These are phyloP conservation scores for Cladosporium cucumerinum DNA, from an alignment of 2,329 filamentous ascomycete species.

Conservation along the genomic window DNA sequence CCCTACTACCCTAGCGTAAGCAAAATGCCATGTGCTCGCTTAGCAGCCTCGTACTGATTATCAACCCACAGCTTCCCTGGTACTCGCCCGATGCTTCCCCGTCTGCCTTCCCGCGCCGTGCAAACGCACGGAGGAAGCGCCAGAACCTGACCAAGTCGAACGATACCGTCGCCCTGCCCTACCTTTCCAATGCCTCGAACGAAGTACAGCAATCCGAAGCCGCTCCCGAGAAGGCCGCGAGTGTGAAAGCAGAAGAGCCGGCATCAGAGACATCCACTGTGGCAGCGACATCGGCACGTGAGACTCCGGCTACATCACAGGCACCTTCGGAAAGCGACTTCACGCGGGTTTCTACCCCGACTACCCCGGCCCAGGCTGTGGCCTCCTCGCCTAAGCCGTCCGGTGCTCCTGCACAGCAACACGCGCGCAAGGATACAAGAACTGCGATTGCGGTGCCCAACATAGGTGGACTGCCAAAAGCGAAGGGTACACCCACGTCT, in stretches of 20 bases:
- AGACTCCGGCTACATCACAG: slow-evolving; percentile 58
- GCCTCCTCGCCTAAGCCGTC: slow-evolving; percentile 33
- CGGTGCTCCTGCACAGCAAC: slow-evolving; percentile 26
- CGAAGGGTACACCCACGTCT: slow-evolving; percentile 39
- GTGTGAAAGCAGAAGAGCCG: slow-evolving; percentile 24
- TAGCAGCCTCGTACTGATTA: neutral
- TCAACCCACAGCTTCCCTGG: slow-evolving; percentile 53
- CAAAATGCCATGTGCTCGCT: neutral
- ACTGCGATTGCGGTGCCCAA: slow-evolving; percentile 52
- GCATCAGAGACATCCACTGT: slow-evolving; percentile 45
- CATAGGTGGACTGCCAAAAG: slow-evolving; percentile 47
- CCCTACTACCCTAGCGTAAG: slow-evolving; percentile 50
- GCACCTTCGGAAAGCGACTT: slow-evolving; percentile 56
- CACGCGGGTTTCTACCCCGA: slow-evolving; percentile 45
- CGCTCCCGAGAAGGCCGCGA: neutral
- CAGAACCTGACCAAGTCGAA: slow-evolving; percentile 37
- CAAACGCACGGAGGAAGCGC: slow-evolving; percentile 45
- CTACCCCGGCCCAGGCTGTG: slow-evolving; percentile 40
- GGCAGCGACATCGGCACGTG: slow-evolving; percentile 46
- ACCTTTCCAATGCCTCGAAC: slow-evolving; percentile 9
- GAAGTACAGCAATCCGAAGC: slow-evolving; percentile 5
- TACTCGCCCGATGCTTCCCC: slow-evolving; percentile 51
- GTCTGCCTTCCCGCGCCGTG: slow-evolving; percentile 51
- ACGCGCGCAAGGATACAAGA: slow-evolving; percentile 40
- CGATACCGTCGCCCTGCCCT: slow-evolving; percentile 50